Evolutionary conservation across 1,139 yeast genomes (phyloP).

Genomic region (Suhomyces guaymorum): DNA sequence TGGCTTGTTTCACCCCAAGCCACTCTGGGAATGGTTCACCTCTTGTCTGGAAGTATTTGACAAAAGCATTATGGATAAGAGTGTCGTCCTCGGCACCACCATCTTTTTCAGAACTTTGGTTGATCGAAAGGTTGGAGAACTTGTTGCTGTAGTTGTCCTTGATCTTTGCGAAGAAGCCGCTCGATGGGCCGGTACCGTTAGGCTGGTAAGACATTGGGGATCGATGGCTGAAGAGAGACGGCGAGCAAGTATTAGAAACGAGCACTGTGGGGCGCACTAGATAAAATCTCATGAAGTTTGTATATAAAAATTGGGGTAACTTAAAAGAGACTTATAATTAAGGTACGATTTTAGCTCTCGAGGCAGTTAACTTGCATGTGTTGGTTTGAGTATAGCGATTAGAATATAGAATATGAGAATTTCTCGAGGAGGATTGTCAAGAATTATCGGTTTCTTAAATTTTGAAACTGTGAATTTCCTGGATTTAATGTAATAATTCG

Average conservation of each 20-base stretch:
- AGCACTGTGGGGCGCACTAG: background rate
- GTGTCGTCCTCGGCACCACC: slow-evolving; percentile 44
- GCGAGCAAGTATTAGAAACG: too few species aligned
- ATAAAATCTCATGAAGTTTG: too few species aligned
- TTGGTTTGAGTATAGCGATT: too few species aligned
- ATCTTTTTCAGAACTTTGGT: slow-evolving; percentile 37
- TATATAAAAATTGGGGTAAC: too few species aligned
- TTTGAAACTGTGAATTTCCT: too few species aligned
- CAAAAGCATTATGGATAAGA: slow-evolving; percentile 47
- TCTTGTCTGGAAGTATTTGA: slow-evolving; percentile 37
- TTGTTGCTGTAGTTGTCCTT: slow-evolving; percentile 38
- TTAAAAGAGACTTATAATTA: too few species aligned
- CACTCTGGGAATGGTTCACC: slow-evolving; percentile 46
- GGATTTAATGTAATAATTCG: too few species aligned
- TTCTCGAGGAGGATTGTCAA: too few species aligned
- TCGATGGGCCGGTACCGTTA: slow-evolving; percentile 8
- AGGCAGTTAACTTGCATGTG: too few species aligned
- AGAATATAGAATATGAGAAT: too few species aligned
- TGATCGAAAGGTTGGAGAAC: slow-evolving; percentile 38
- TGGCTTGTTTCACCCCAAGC: slow-evolving; percentile 35
- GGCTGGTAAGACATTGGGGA: background rate
- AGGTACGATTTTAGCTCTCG: too few species aligned
- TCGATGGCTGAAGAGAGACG: background rate
- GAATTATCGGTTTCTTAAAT: too few species aligned
- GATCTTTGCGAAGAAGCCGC: slow-evolving; percentile 37